A percentile compares a stretch with the other conserved stretches of the same genome.
These are phyloP conservation scores for Hsuehochloa calcarea DNA, from an alignment of 176 grass and related monocot species.

Conservation along the genomic window DNA sequence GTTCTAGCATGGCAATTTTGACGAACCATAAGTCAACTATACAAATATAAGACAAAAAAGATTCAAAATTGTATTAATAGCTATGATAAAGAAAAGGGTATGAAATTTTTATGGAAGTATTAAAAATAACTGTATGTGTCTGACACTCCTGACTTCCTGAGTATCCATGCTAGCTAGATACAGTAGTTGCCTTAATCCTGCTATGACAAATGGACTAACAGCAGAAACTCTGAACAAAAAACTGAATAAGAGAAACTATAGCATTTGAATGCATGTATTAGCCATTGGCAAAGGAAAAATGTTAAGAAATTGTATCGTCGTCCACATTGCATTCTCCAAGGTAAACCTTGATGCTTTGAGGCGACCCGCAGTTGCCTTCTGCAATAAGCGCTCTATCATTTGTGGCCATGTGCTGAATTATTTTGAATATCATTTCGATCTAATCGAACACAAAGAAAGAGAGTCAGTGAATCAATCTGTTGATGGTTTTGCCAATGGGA, in stretches of 20 bases:
- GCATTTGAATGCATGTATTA: background rate
- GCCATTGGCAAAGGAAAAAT: background rate
- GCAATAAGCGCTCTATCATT: slow-evolving; percentile 93
- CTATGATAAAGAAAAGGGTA: background rate
- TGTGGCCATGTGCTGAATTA: slow-evolving; percentile 88
- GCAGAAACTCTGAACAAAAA: background rate
- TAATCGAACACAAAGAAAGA: background rate
- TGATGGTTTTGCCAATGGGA: background rate
- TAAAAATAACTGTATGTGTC: background rate
- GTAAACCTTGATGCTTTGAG: slow-evolving; percentile 66
- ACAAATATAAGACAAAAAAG: background rate
- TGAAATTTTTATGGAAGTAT: background rate
- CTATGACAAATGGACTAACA: background rate
- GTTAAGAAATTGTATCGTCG: background rate
- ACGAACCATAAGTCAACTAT: background rate
- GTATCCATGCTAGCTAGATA: background rate
- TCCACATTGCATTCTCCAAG: background rate
- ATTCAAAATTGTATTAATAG: background rate
- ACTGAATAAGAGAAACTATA: background rate
- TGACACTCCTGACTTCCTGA: background rate
- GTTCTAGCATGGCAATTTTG: background rate
- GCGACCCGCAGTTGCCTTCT: slow-evolving; percentile 88
- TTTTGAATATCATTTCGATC: slow-evolving; percentile 99
- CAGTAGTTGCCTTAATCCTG: background rate
- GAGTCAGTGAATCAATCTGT: background rate